Conservation (phyloP, 495 filamentous ascomycete species). For the Aspergillus campestris region DNA sequence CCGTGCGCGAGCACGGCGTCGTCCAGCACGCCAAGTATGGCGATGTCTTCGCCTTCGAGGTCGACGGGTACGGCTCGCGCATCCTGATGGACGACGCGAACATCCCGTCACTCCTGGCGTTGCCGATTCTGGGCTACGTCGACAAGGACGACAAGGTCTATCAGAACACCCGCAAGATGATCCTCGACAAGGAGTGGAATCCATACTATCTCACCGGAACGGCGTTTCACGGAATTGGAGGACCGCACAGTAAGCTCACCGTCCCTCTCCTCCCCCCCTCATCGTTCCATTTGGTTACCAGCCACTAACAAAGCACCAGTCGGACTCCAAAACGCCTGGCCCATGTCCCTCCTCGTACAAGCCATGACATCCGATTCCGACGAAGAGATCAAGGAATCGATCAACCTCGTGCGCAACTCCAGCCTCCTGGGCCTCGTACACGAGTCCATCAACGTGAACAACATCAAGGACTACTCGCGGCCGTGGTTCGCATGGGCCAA, state of each 20-base stretch:
- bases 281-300: neutral
- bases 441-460: constrained; percentile 84
- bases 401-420: constrained; percentile 65
- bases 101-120: constrained; percentile 77
- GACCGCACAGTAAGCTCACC: constrained; percentile 45
- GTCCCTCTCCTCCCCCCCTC: neutral
- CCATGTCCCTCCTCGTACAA: constrained; percentile 87
- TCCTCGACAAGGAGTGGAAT: constrained; percentile 69
- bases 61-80: constrained; percentile 87
- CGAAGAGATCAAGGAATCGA: constrained; percentile 62
- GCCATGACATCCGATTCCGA: constrained; percentile 86
- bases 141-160: constrained; percentile 59
- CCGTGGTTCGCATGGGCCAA: constrained; percentile 99
- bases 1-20: constrained; percentile 83
- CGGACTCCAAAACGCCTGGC: constrained; percentile 88
- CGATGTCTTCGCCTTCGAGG: constrained; percentile 90
- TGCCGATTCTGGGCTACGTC: constrained; percentile 84
- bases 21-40: constrained; percentile 78
- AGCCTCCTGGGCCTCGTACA: constrained; percentile 76
- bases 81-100: constrained; percentile 98
- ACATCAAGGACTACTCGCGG: constrained; percentile 64
- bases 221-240: constrained; percentile 85
- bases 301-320: constrained; percentile 27
- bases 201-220: constrained; percentile 79
- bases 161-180: constrained; percentile 85